A percentile compares a stretch with the other conserved stretches of the same genome.
These are phyloP conservation scores for Sporopachydermia cereana DNA, from an alignment of 1,139 yeast genomes.

Conservation along the genomic window DNA sequence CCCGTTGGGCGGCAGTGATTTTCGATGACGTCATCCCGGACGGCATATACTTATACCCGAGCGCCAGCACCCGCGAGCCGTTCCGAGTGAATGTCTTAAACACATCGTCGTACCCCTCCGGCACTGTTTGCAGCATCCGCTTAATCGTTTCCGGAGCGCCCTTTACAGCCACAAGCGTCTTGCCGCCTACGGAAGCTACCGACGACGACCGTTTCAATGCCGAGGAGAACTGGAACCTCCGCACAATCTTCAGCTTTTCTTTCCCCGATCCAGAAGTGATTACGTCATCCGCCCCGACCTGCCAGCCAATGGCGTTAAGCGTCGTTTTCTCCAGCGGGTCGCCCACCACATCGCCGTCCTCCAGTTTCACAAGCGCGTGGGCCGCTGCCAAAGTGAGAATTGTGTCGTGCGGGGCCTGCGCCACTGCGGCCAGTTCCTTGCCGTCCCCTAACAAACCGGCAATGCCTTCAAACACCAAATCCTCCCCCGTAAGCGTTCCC, in stretches of 20 bases:
- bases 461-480: conserved; percentile 88
- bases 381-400: conserved; percentile 82
- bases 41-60: conserved; percentile 72
- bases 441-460: conserved; percentile 56
- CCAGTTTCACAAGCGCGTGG: conserved; percentile 86
- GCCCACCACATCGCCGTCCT: conserved; percentile 96
- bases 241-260: conserved; percentile 54
- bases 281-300: conserved; percentile 61
- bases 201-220: conserved; percentile 93
- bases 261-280: conserved; percentile 13
- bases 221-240: conserved; percentile 95
- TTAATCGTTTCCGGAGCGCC: conserved; percentile 99
- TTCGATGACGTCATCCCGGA: conserved; percentile 37
- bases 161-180: conserved; percentile 75
- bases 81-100: conserved; percentile 88
- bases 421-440: conserved; percentile 1
- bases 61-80: conserved; percentile 92
- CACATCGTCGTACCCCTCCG: conserved; percentile 71
- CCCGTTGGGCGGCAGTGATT: conserved; percentile 51
- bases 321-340: conserved; percentile 99
- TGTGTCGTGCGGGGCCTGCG: conserved; percentile 44
- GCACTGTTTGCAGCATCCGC: conserved; percentile 60
- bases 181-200: conserved; percentile 47
- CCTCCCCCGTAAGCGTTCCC: conserved; percentile 97
- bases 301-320: conserved; percentile 79